Conservation (phyloP, 2,329 filamentous ascomycete genomes). For the Pestalotiopsis fici region DNA sequence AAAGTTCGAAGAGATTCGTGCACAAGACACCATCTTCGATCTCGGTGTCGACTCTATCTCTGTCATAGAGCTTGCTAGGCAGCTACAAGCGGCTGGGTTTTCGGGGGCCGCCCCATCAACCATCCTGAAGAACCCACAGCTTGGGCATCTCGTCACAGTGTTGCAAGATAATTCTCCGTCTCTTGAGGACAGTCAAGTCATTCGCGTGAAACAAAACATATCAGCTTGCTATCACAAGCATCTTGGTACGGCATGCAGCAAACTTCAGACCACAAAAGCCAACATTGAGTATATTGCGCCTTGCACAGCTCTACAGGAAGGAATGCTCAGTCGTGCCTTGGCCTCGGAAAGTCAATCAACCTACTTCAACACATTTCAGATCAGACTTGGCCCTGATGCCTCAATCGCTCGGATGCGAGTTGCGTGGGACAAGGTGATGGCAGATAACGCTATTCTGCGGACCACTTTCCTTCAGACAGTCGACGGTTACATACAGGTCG, state of each 20-base stretch:
- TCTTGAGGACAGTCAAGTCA: conserved; percentile 23
- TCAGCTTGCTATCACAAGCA: conserved; percentile 66
- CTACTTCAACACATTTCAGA: conserved; percentile 78
- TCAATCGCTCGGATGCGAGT: conserved; percentile 48
- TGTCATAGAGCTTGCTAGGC: conserved; percentile 67
- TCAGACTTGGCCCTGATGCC: conserved; percentile 49
- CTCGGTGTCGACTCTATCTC: conserved; percentile 88
- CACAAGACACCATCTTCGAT: conserved; percentile 75
- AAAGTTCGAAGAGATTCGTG: conserved; percentile 42
- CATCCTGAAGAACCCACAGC: conserved; percentile 63
- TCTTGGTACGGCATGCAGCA: conserved; percentile 49
- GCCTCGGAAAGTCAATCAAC: conserved; percentile 52
- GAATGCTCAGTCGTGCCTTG: conserved; percentile 75
- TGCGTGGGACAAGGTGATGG: conserved; percentile 60
- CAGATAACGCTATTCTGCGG: conserved; percentile 64
- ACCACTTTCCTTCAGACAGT: conserved; percentile 72
- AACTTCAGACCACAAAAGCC: conserved; percentile 48
- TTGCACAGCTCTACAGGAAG: conserved; percentile 84
- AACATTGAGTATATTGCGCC: conserved; percentile 75
- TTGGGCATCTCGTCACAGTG: conserved; percentile 46
- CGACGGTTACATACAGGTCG: conserved; percentile 77
- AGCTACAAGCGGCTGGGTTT: conserved; percentile 66
- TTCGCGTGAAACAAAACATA: conserved; percentile 60
- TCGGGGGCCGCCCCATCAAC: conserved; percentile 60
- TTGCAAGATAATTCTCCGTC: conserved; percentile 23